phyloP scores from a whole-genome alignment of 2,329 filamentous ascomycete genomes.

The Trichocomaceae sp. region DNA sequence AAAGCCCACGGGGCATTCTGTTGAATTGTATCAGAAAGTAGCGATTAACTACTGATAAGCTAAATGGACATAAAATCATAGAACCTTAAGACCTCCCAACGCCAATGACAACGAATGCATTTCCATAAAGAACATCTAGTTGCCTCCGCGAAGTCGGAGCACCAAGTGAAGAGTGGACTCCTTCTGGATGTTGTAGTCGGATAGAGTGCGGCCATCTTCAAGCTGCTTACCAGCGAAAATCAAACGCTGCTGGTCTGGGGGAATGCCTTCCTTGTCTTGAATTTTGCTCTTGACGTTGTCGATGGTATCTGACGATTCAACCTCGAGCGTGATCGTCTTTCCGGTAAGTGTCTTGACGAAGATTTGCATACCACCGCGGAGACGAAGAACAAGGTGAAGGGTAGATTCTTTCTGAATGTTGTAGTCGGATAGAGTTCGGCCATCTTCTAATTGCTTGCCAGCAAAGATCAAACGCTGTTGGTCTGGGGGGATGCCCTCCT shows the following conservation, averaged over 20 bases:
- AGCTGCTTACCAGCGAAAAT: constrained; percentile 65
- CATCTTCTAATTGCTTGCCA: constrained; percentile 14
- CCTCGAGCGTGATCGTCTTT: constrained; percentile 64
- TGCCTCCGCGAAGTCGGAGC: constrained; percentile 52
- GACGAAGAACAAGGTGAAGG: constrained; percentile 70
- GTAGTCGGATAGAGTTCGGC: constrained; percentile 67
- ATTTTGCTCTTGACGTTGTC: constrained; percentile 67
- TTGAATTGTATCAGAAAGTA: constrained; percentile 18
- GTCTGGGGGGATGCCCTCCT: constrained; percentile 84
- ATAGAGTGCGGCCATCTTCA: constrained; percentile 46
- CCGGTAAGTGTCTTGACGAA: constrained; percentile 78
- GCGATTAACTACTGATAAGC: constrained; percentile 6
- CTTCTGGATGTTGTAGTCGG: constrained; percentile 53
- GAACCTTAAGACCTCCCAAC: constrained; percentile 27
- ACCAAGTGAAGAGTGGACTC: constrained; percentile 61
- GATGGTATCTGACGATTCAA: constrained; percentile 62
- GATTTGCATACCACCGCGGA: constrained; percentile 78
- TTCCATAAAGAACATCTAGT: constrained; percentile 21
- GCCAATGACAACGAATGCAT: constrained; percentile 29
- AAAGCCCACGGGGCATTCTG: constrained; percentile 21
- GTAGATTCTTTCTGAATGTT: constrained; percentile 94
- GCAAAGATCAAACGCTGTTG: constrained; percentile 14
- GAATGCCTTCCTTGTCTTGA: constrained; percentile 76
- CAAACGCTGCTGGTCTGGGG: constrained; percentile 63
- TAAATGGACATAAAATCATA: constrained; percentile 8